phyloP scores from a whole-genome alignment of 2,329 filamentous ascomycete genomes.

The Lecanicillium sp. region DNA sequence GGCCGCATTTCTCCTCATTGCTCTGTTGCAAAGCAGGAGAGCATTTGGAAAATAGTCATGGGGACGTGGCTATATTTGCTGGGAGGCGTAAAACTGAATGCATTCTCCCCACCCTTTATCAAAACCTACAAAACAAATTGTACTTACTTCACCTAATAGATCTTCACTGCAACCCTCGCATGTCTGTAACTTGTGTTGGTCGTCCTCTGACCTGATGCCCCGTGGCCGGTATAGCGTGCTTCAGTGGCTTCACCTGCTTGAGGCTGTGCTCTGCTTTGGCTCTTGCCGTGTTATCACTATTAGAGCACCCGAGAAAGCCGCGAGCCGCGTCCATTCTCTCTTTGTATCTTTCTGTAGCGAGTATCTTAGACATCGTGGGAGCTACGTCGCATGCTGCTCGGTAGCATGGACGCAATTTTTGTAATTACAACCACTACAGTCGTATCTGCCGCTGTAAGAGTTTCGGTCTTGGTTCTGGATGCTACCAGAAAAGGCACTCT shows the following conservation, averaged over 20 bases:
- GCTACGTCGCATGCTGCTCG: slow-evolving; percentile 1
- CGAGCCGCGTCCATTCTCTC: slow-evolving; percentile 2
- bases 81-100: too few relatives aligned
- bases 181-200: too few relatives aligned
- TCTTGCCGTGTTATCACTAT: not conserved
- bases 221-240: not conserved
- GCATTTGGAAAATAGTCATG: too few relatives aligned
- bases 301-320: slow-evolving; percentile 3
- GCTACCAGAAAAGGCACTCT: too few relatives aligned
- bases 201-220: too few relatives aligned
- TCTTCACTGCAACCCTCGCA: too few relatives aligned
- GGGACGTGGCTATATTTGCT: too few relatives aligned
- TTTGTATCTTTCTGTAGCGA: slow-evolving; percentile 1
- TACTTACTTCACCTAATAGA: too few relatives aligned
- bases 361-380: slow-evolving; percentile 2
- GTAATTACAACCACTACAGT: not conserved
- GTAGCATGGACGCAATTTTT: not conserved
- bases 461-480: not conserved
- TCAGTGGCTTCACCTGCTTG: slow-evolving; percentile 1
- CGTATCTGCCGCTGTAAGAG: not conserved
- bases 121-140: too few relatives aligned
- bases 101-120: too few relatives aligned
- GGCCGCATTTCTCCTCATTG: too few relatives aligned
- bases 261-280: not conserved
- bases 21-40: too few relatives aligned